Evolutionary conservation across 495 filamentous ascomycete genomes (phyloP).

Genomic region (Podospora pseudocomata): DNA sequence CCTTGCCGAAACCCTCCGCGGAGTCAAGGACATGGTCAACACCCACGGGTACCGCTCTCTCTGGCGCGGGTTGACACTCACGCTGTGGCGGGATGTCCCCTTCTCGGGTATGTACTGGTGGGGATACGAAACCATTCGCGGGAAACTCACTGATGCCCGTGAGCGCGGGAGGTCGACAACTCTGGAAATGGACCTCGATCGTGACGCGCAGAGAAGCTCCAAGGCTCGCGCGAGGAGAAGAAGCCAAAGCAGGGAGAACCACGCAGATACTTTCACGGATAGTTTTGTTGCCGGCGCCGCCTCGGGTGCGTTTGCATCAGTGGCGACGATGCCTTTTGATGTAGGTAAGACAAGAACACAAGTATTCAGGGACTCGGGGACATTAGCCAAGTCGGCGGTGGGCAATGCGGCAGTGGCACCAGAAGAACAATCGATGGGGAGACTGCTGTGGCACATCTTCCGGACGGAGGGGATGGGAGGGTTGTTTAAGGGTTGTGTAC

Average conservation of each 20-base stretch:
- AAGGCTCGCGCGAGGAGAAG: constrained; percentile 34
- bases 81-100: constrained; percentile 93
- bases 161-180: constrained; percentile 41
- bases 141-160: constrained; percentile 59
- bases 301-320: constrained; percentile 78
- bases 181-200: constrained; percentile 24
- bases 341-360: constrained; percentile 95
- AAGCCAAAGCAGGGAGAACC: constrained; percentile 53
- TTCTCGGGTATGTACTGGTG: constrained; percentile 98
- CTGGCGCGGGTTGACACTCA: constrained; percentile 90
- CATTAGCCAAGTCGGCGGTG: constrained; percentile 7
- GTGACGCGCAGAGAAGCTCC: not conserved
- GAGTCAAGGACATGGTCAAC: constrained; percentile 73
- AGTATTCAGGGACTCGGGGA: constrained; percentile 56
- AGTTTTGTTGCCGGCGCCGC: constrained; percentile 81
- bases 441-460: constrained; percentile 85
- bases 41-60: constrained; percentile 72
- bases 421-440: constrained; percentile 68
- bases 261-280: constrained; percentile 72
- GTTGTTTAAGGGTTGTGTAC: constrained; percentile 85
- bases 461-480: constrained; percentile 73
- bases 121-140: constrained; percentile 84
- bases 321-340: constrained; percentile 94
- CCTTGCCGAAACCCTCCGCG: constrained; percentile 70
- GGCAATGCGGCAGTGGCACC: constrained; percentile 46